These are phyloP conservation scores for Alnus glutinosa DNA, from an alignment of 306 rosid species.

Conservation along the genomic window DNA sequence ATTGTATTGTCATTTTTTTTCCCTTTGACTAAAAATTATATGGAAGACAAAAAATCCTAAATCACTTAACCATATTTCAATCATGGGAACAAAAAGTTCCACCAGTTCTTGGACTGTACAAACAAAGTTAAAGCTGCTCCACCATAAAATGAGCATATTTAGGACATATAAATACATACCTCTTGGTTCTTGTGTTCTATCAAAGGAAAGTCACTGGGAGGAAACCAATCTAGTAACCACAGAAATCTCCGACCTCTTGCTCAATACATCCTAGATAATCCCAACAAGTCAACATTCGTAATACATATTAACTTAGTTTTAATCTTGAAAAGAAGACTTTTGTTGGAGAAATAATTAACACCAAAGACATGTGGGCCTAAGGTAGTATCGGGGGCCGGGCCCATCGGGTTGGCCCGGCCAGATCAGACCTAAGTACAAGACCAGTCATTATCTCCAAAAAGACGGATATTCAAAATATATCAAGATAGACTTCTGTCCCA, in stretches of 20 bases:
- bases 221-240: slow-evolving; percentile 38
- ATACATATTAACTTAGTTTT: slow-evolving; percentile 30
- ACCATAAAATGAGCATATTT: slow-evolving; percentile 1
- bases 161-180: slow-evolving; percentile 46
- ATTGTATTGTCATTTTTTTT: not conserved
- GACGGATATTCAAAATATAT: no score
- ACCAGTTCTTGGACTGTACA: not conserved
- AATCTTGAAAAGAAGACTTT: slow-evolving; percentile 4
- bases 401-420: no score
- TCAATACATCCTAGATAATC: slow-evolving; percentile 61
- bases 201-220: slow-evolving; percentile 38
- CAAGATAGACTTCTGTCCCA: no score
- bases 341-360: no score
- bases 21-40: not conserved
- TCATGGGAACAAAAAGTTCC: not conserved
- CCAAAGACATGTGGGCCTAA: no score
- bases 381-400: no score
- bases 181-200: slow-evolving; percentile 53
- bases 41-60: not conserved
- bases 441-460: no score
- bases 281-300: slow-evolving; percentile 50
- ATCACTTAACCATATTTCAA: not conserved
- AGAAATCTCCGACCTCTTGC: slow-evolving; percentile 52
- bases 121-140: no score
- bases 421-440: no score